Evolutionary conservation across 768 basidiomycete species (phyloP), one percentile per base, ranked within the genome.

Genomic region (Trametes cubensis): DNA sequence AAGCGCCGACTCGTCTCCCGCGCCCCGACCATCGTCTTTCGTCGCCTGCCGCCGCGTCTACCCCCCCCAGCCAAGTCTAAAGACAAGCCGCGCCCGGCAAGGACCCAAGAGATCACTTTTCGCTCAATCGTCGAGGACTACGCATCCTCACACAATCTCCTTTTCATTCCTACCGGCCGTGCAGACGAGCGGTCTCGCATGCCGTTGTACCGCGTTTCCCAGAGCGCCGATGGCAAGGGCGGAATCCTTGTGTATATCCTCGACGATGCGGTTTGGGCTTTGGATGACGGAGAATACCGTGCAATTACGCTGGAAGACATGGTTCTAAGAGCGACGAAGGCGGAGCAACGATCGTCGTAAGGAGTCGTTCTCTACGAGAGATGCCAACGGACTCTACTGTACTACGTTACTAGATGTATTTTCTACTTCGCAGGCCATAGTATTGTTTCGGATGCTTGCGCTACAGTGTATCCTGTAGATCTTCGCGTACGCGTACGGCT

Each of bases 251-350:
- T 97, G 23, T 99, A 96, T 76, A 83, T 98, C 45, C 78, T 86
- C 66, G 95, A 97, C 68, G 95, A 97, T 76, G 95, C 95, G 0
- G 92, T 98, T 15, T 98, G 95, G 90, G 89, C 90, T 3, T 80
- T 85, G 10, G 79, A 79, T 38, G 85, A 79, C 23, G 63, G 63
- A 25, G 86, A 86, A 15, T 92, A 86, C 72, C 79, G 83, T 61
- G 95, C 95, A 4, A 87, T 98, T 26, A 79, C 87, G 10, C 74
- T 98, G 71, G 94, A 96, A 69, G 90, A 92, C 62, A 94, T 98
- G 94, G 90, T 96, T 40, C 64, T 84, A 28, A 80, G 84, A 62
- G 88, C 88, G 10, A 67, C 67, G 23, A 71, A 71, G 44, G 58
- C 58, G 41, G 58, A 59, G 49, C 44, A 34, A 17, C 58, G 58